Evolutionary conservation across 768 basidiomycete species (phyloP).

Genomic region (Boletus pseudo-olivaceus): DNA sequence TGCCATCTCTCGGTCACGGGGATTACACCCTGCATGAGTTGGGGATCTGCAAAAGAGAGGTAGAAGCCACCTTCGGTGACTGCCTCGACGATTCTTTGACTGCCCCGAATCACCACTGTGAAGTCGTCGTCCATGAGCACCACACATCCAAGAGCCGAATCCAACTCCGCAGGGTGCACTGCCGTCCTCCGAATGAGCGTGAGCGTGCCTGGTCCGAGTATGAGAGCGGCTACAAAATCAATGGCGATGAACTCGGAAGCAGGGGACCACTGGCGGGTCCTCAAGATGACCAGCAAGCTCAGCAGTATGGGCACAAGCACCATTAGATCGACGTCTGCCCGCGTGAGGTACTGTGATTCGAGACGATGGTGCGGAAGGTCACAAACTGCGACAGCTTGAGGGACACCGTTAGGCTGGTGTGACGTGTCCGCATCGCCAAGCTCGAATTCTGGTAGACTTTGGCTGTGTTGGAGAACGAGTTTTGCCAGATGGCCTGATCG

Average conservation of each 20-base stretch:
- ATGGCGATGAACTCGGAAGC: neutral
- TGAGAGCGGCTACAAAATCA: constrained; percentile 11
- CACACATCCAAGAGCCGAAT: constrained; percentile 12
- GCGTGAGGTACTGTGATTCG: constrained; percentile 10
- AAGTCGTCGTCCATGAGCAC: constrained; percentile 20
- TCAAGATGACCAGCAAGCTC: constrained; percentile 5
- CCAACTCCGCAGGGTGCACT: constrained; percentile 4
- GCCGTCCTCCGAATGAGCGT: constrained; percentile 12
- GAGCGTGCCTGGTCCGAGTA: constrained; percentile 17
- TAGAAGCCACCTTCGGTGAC: constrained; percentile 20
- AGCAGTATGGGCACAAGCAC: constrained; percentile 13
- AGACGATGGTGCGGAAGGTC: constrained; percentile 2
- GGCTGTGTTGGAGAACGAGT: constrained; percentile 15
- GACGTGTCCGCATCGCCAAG: neutral
- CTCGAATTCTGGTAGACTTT: neutral
- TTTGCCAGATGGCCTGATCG: constrained; percentile 15
- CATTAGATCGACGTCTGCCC: constrained; percentile 10
- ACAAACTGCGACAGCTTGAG: constrained; percentile 8
- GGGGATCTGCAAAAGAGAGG: constrained; percentile 10
- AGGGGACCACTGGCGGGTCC: constrained; percentile 6
- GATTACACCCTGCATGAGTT: neutral
- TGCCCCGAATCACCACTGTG: constrained; percentile 12
- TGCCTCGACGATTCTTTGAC: constrained; percentile 15
- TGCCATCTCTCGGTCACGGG: neutral
- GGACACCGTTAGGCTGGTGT: neutral